Evolutionary conservation across 805 yeast species (phyloP), one percentile per base, ranked within the genome.

Genomic region (Kockiozyma suomiensis): DNA sequence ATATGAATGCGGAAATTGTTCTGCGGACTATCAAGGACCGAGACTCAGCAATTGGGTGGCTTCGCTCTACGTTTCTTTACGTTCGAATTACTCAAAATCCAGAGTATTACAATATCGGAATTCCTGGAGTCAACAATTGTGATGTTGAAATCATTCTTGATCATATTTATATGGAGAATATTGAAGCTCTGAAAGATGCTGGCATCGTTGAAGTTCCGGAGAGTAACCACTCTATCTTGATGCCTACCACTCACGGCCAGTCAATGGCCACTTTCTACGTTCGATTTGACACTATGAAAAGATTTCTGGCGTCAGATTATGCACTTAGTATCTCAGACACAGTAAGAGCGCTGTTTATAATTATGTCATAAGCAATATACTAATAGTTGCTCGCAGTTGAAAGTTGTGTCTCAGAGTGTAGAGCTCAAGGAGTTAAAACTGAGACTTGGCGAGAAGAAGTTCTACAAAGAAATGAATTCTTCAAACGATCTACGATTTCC

Each of bases 261-360:
- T 73, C 85, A 0, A 77, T 83, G 85, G 75, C 81, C 1, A 76
- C 74, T 54, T 80, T 81, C 61, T 82, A 81, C 66, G 70, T 83
- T 3, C 56, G 70, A 2, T 78, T 79, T 58, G 76, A 75, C 1
- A 79, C 85, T 0, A 76, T 81, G 71, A 76, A 75, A 74, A 17
- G 60, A 46, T 6, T 32, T n/a, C 21, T 50, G 35, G 19, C 17
- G 4, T 30, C 60, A 5, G 32, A 35, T 2, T 8, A n/a, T 6
- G 48, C 37, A 4, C 33, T 59, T 38, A n/a, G 17, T 12, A 12
- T 59, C n/a, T 19, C 48, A 3, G 59, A 54, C 10, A 51, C 53
- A 5, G 59, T 58, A 32, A 43, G 58, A 17, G 17, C 4, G 10
- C 17, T 33, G 4, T 7, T 19, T 38, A 1, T 19, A 8, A 23